Conservation (phyloP, 352 stramenopile genomes). For the Albugo candida region DNA sequence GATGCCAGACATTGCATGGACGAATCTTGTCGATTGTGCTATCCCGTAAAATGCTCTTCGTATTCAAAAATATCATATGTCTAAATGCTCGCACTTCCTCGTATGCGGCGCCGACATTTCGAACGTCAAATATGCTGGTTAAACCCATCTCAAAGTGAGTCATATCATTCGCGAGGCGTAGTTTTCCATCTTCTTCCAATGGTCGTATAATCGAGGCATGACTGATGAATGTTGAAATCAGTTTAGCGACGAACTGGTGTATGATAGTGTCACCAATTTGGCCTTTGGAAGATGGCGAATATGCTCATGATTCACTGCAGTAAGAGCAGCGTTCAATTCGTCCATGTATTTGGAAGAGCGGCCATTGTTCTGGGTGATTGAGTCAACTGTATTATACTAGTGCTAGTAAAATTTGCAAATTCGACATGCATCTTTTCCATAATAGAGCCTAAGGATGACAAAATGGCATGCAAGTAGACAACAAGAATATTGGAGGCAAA, state of each 20-base stretch:
- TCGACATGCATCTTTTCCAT: slow-evolving; percentile 74
- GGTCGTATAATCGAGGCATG: slow-evolving; percentile 53
- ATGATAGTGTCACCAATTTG: slow-evolving; percentile 29
- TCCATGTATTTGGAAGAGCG: slow-evolving; percentile 46
- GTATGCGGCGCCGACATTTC: slow-evolving; percentile 32
- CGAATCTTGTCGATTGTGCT: slow-evolving; percentile 60
- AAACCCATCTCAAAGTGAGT: slow-evolving; percentile 55
- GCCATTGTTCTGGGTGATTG: neutral
- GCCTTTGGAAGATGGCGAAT: slow-evolving; percentile 34
- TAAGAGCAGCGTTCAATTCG: slow-evolving; percentile 45
- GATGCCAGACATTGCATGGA: slow-evolving; percentile 73
- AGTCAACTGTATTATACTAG: neutral
- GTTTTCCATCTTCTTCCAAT: slow-evolving; percentile 53
- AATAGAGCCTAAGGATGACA: slow-evolving; percentile 28
- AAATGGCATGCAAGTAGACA: slow-evolving; percentile 47
- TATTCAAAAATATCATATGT: slow-evolving; percentile 71
- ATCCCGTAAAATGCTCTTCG: slow-evolving; percentile 33
- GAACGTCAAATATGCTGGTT: slow-evolving; percentile 23
- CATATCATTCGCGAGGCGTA: slow-evolving; percentile 70
- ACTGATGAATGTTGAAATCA: slow-evolving; percentile 62
- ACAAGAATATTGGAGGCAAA: slow-evolving; percentile 20
- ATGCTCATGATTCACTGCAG: slow-evolving; percentile 54
- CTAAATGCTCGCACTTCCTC: slow-evolving; percentile 65
- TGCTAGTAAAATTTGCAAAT: slow-evolving; percentile 13
- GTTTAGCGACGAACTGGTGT: slow-evolving; percentile 37